Base-by-base conservation (phyloP, 495 filamentous ascomycete species). In the Platismatia glauca region DNA sequence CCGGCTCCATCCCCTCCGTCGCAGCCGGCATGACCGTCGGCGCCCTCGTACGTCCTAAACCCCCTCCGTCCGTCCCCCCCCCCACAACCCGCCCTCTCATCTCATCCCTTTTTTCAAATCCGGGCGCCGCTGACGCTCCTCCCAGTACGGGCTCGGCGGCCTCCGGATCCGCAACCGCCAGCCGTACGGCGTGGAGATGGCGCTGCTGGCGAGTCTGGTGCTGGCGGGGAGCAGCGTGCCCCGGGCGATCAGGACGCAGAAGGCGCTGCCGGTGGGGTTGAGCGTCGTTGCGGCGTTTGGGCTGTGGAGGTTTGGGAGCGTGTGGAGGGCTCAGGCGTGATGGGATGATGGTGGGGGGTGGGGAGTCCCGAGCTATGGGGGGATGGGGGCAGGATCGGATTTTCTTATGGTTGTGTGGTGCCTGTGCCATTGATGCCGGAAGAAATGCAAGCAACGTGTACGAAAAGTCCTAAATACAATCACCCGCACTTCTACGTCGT, bases 1-100 rank as follows among this genome's bases (percentile, higher is more conserved):
- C 91, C 0, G 85, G 89, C 62, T 96, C 91, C 31, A 71, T 92
- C 63, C 93, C 93, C 44, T 95, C 91, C 20, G 77, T 97, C 64
- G 82, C 80, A 3, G 94, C 94, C 27, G 94, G 94, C 37, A 70
- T 87, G 60, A 85, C 85, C 34, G 90, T 98, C 67, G 94, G 94
- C 57, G 74, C 75, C 78, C 67, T 91, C 71, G 78, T 80, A 69
- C 20, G 58, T 52, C 22, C 44, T 41, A 13, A 9, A 35, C 15
- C 38, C 22, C 39, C 43, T 24, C 39, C 59, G 13, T 29, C 2
- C 39, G 11, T 20, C 59, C 35, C 61, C 52, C 48, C 12, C 48
- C 24, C 20, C 33, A 8, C 24, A 37, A 3, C 33, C 35, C 57
- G 7, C 34, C 33, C 33, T 48, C 11, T 20, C 35, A 4, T 37